Base-by-base conservation (phyloP, 306 rosid species). In the Lathyrus oleraceus region DNA sequence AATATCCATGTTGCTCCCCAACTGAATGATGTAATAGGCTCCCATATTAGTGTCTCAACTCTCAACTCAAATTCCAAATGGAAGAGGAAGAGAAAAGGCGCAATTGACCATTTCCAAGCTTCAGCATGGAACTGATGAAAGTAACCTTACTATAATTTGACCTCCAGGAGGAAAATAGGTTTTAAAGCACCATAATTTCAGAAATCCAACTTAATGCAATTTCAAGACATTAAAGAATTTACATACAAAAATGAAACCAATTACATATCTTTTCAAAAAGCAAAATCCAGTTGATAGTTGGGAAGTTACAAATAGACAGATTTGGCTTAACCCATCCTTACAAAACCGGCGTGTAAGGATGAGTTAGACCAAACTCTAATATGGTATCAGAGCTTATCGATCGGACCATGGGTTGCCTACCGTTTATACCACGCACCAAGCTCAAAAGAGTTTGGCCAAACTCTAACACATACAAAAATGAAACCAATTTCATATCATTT, bases 161-260 rank as follows among this genome's bases (percentile, higher is more conserved):
- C 32, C 3, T 17, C 36, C 3, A 5, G n/a, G 8, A 36, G 39
- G 11, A 72, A 58, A 70, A 25, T 47, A 14, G 47, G 49, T 63
- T 65, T 25, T 40, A 27, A 17, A 47, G 51, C 30, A 61, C 62
- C 12, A 27, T 17, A 23, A 30, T 30, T 30, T 30, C 6, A 30
- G 35, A 30, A 20, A 56, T 73, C 76, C 69, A 73, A 58, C 38
- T 40, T 59, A 47, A 52, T 39, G 66, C 63, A 43, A 51, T 51
- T 59, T 45, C 6, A 72, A 21, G 25, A 47, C 61, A 19, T 20
- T 27, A 45, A 44, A 56, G 63, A 68, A 59, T 45, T 59, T 45
- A 61, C 11, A 30, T 4, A 17, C 57, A 62, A 52, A 62, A 52
- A 11, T 44, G 42, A 44, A 56, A 65, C 36, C 30, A 52, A 23